Evolutionary conservation across 495 filamentous ascomycete genomes (phyloP).

Genomic region (Penicillium macrosclerotiorum): DNA sequence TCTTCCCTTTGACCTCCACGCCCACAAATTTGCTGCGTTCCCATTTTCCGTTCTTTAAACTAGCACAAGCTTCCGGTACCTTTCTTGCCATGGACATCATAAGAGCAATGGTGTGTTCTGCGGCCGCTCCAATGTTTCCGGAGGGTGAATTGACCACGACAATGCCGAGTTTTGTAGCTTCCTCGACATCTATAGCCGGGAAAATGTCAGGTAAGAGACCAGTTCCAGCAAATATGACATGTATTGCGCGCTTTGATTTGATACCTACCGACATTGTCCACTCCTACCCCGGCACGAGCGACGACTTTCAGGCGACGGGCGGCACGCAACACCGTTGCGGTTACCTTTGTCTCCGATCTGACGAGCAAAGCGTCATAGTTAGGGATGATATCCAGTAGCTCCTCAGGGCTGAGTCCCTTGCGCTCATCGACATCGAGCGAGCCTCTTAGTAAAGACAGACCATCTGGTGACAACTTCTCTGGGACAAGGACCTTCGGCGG

Average conservation of each 20-base stretch:
- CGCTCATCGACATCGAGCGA: slow-evolving; percentile 60
- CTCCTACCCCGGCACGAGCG: slow-evolving; percentile 71
- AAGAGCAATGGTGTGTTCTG: slow-evolving; percentile 66
- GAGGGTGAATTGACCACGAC: slow-evolving; percentile 69
- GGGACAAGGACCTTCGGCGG: slow-evolving; percentile 63
- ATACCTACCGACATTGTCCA: slow-evolving; percentile 62
- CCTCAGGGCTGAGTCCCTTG: slow-evolving; percentile 51
- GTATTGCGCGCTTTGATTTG: neutral
- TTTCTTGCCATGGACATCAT: slow-evolving; percentile 66
- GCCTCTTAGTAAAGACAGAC: slow-evolving; percentile 56
- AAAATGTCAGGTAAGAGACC: neutral
- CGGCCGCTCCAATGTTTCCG: slow-evolving; percentile 70
- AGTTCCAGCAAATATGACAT: neutral
- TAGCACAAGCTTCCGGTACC: slow-evolving; percentile 56
- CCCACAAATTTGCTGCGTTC: slow-evolving; percentile 67
- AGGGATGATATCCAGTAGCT: slow-evolving; percentile 58
- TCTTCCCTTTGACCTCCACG: slow-evolving; percentile 68
- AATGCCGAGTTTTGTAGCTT: slow-evolving; percentile 63
- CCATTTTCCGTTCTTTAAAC: slow-evolving; percentile 62
- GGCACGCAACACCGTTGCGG: slow-evolving; percentile 54
- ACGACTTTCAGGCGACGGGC: slow-evolving; percentile 64
- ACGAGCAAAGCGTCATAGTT: slow-evolving; percentile 67
- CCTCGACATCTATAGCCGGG: slow-evolving; percentile 49
- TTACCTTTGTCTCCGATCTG: slow-evolving; percentile 71
- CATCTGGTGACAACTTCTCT: slow-evolving; percentile 72